Base-by-base conservation (phyloP, 2,329 filamentous ascomycete genomes). In the Cladosporium colombiae region DNA sequence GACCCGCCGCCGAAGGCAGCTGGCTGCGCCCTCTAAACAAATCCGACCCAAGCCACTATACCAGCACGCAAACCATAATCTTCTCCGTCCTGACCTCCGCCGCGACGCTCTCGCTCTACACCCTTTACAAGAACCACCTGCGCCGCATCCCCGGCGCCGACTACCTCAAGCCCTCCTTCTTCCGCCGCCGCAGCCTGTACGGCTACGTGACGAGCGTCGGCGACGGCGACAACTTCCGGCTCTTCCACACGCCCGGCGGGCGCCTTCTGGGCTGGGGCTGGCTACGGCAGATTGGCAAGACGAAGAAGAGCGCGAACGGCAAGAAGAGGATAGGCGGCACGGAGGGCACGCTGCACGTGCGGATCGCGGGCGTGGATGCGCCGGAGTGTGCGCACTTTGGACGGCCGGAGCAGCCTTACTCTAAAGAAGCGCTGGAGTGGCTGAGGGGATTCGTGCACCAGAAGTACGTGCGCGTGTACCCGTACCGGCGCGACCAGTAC, bases 161-260 rank as follows among this genome's bases (percentile, higher is more conserved):
- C 27, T 85, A 93, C 75, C 90, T 99, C 71, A 87, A 88, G 57
- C 90, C 92, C 2, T 81, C 83, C 13, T 90, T 89, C 75, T 94
- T 94, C 75, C 87, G 91, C 55, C 88, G 83, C 67, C 85, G 91
- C 71, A 93, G 87, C 71, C 75, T 99, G 50, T 90, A 94, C 72
- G 95, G 95, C 16, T 86, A 86, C 68, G 95, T 98, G 50, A 97
- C 94, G 14, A 93, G 91, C 71, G 95, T 99, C 27, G 95, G 96
- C 50, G 95, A 99, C 83, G 96, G 93, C 4, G 95, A 99, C 78
- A 94, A 94, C 76, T 97, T 99, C 77, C 90, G 95, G 71, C 78
- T 99, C 57, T 99, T 90, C 77, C 95, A 99, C 78, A 98, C 93
- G 0, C 95, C 95, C 0, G 94, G 94, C n/a, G 95, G 95, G 13